phyloP scores from a whole-genome alignment of 2,329 filamentous ascomycete genomes.

The Pseudofabraea citricarpa region DNA sequence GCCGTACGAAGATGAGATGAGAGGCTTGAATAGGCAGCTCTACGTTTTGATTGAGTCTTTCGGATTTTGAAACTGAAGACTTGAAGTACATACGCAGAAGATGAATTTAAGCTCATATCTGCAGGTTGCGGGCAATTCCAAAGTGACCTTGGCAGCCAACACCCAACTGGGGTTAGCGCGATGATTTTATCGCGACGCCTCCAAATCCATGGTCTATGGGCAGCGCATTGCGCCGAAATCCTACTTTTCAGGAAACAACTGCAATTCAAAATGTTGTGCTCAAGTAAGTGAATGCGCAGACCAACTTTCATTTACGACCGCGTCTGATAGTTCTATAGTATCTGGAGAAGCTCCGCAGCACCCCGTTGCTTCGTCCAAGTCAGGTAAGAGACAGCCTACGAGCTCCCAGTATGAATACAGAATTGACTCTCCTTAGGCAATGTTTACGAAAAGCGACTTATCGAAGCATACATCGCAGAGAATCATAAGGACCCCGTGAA shows the following conservation, averaged over 20 bases:
- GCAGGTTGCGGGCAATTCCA: neutral
- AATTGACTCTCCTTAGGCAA: conserved; percentile 50
- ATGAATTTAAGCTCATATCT: too few species aligned
- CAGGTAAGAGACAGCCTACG: conserved; percentile 53
- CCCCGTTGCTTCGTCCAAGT: conserved; percentile 92
- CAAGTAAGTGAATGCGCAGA: conserved; percentile 61
- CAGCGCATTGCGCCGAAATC: conserved; percentile 16
- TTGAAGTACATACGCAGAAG: too few species aligned
- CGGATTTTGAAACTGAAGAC: neutral
- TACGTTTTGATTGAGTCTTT: too few species aligned
- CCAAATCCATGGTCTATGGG: neutral
- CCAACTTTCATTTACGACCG: too few species aligned
- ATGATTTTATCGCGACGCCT: neutral
- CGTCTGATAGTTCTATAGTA: conserved; percentile 48
- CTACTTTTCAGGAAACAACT: conserved; percentile 11
- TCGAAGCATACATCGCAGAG: conserved; percentile 91
- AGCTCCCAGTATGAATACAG: conserved; percentile 10
- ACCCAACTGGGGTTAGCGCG: neutral
- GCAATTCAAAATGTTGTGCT: conserved; percentile 52
- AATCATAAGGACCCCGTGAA: conserved; percentile 89
- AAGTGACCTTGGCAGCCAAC: neutral
- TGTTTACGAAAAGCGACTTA: conserved; percentile 90
- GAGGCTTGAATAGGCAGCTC: too few species aligned
- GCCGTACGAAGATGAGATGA: too few species aligned
- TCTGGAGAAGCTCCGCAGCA: conserved; percentile 95